A percentile compares a stretch with the other conserved stretches of the same genome.
Conservation (phyloP, 331 rosid genomes). For the Malus hybrid region DNA sequence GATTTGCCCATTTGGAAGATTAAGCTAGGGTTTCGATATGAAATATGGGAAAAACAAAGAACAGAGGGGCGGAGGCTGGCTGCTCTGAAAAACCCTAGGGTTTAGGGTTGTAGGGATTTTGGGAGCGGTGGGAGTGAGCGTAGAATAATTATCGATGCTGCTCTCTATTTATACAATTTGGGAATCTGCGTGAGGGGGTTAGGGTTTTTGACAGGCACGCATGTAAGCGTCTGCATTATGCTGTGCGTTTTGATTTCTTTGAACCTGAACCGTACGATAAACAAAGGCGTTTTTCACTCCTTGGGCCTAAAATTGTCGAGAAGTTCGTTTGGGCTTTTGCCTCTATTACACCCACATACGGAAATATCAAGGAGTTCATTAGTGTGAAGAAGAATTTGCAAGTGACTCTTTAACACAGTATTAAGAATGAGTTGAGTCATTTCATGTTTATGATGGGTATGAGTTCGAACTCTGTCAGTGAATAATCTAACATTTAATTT, state of each 20-base stretch:
- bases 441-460: too few relatives aligned
- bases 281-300: neutral
- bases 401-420: too few relatives aligned
- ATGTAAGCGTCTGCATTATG: neutral
- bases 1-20: conserved; percentile 44
- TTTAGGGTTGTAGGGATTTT: neutral
- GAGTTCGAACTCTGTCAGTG: rapidly evolving
- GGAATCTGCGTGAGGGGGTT: neutral
- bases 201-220: conserved; percentile 6
- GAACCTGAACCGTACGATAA: neutral
- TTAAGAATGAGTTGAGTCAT: too few relatives aligned
- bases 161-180: neutral
- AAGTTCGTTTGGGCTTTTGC: neutral
- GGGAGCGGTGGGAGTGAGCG: neutral
- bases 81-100: conserved; percentile 8
- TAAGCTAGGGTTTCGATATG: too few relatives aligned
- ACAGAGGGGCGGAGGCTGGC: neutral
- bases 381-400: too few relatives aligned
- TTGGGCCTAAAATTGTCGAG: neutral
- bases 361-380: too few relatives aligned
- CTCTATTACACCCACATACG: too few relatives aligned
- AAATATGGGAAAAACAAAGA: too few relatives aligned
- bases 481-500: too few relatives aligned
- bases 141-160: neutral
- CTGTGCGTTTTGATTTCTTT: neutral